phyloP scores from a whole-genome alignment of 2,329 filamentous ascomycete genomes.

The Apiospora rasikravindrae region DNA sequence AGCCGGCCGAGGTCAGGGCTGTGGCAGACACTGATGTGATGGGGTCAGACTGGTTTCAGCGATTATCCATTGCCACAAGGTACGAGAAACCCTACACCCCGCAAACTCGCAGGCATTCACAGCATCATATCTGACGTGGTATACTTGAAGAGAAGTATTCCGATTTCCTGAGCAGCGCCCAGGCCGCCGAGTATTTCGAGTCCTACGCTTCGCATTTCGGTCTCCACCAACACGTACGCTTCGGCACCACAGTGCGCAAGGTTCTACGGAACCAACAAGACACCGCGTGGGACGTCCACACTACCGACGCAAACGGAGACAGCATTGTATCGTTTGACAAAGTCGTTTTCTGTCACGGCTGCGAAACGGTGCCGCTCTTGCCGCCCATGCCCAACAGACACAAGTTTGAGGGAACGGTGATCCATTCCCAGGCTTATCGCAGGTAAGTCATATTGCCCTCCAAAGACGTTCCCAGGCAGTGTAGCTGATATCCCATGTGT shows the following conservation, averaged over 20 bases:
- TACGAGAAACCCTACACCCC: not conserved
- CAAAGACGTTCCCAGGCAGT: too few species aligned
- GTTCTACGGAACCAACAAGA: slow-evolving; percentile 27
- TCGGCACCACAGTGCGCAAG: slow-evolving; percentile 26
- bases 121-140: too few species aligned
- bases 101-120: not conserved
- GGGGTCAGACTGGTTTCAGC: slow-evolving; percentile 28
- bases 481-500: too few species aligned
- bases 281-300: slow-evolving; percentile 27
- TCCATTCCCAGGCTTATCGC: slow-evolving; percentile 30
- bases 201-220: slow-evolving; percentile 29
- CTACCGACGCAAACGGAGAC: slow-evolving; percentile 24
- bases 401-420: slow-evolving; percentile 28
- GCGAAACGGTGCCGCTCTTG: slow-evolving; percentile 25
- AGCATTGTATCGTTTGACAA: slow-evolving; percentile 27
- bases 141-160: slow-evolving; percentile 21
- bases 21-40: not conserved
- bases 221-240: slow-evolving; percentile 25
- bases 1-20: not conserved
- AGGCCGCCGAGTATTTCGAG: slow-evolving; percentile 28
- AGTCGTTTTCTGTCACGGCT: slow-evolving; percentile 29
- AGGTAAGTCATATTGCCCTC: not conserved
- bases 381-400: slow-evolving; percentile 26
- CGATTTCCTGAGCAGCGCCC: slow-evolving; percentile 23
- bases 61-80: slow-evolving; percentile 29